Evolutionary conservation across 2,329 filamentous ascomycete species (phyloP), one percentile per base, ranked within the genome.

Genomic region (Alternaria ventricosa): DNA sequence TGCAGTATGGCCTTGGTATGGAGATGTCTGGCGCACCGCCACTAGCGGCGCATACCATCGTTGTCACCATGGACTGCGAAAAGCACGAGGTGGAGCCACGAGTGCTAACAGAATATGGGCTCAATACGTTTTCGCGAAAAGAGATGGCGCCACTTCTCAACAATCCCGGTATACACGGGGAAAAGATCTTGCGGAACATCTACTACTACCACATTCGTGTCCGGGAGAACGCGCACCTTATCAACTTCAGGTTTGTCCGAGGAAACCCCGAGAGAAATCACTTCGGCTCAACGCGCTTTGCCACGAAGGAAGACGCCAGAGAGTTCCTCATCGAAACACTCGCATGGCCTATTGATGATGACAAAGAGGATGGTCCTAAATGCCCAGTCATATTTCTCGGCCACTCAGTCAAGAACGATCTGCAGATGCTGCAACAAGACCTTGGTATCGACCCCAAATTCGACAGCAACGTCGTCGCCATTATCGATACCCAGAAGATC

Each of bases 241-340:
- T 45, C 20, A 64, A 56, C 30, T 43, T 25, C 2, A 51, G 20
- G 11, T 46, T 18, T n/a, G 55, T 18, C 46, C 23, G 22, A n/a
- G 61, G 61, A 36, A 41, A 60, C 18, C 61, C 61, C n/a, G 61
- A 63, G 12, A 55, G 55, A 6, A 63, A 63, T 20, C 56, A 28
- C 15, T 60, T 63, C 27, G 61, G 61, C 27, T 15, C 22, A n/a
- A 63, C 61, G 6, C 49, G 61, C 15, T 63, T 63, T 33, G 41
- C 30, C 12, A 55, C 47, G 12, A 46, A 47, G 27, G 27, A 36
- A n/a, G 25, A 63, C 22, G 46, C 45, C 10, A 60, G 45, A 25
- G 23, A 60, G 4, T 53, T 53, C 30, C 22, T 53, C 8, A 2
- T 27, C 15, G 20, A 33, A 15, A n/a, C n/a, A 22, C 12, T 53